Evolutionary conservation across 1,139 yeast species (phyloP), one percentile per base, ranked within the genome.

Genomic region (Hanseniaspora uvarum): DNA sequence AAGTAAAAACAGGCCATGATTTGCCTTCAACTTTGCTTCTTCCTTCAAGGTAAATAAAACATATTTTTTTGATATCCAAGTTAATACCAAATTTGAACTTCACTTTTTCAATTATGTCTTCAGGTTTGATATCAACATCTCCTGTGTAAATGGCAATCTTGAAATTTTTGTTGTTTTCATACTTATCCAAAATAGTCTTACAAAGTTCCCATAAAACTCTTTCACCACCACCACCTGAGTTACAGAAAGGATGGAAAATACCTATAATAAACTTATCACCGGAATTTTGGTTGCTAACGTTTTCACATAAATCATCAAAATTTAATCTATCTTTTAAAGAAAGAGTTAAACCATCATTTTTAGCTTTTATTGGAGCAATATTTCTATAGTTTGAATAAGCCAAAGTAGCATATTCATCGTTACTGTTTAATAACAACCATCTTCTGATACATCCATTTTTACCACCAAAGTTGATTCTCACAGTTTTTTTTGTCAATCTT

Each of bases 161-260:
- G n/a, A 86, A 70, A 60, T 81, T 79, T 43, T 68, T 66, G 5
- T 70, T 70, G 18, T 30, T 18, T 7, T 24, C 30, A 58, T 75
- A 74, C 38, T 74, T 70, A 11, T 68, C 62, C 57, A 89, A 71
- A 0, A 96, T 86, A 26, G 83, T 76, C 59, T 79, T 75, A 6
- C 92, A 86, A 0, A 96, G 96, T 55, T 86, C 88, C 98, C 98
- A 94, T 46, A 94, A 72, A 0, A 94, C 98, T 52, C 94, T 77
- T 67, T 94, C 99, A 24, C 99, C 99, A 39, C 99, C 99, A 19
- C 98, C 98, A 39, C 95, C 96, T 47, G 95, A 94, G 65, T 86
- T 86, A 59, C 96, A 89, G 55, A 83, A 86, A 0, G 98, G 98
- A 68, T 94, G 99, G 72, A 92, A 88, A 64, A 86, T 89, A 6